Evolutionary conservation across 768 basidiomycete species (phyloP).

Genomic region (Xerocomus potaroensis): DNA sequence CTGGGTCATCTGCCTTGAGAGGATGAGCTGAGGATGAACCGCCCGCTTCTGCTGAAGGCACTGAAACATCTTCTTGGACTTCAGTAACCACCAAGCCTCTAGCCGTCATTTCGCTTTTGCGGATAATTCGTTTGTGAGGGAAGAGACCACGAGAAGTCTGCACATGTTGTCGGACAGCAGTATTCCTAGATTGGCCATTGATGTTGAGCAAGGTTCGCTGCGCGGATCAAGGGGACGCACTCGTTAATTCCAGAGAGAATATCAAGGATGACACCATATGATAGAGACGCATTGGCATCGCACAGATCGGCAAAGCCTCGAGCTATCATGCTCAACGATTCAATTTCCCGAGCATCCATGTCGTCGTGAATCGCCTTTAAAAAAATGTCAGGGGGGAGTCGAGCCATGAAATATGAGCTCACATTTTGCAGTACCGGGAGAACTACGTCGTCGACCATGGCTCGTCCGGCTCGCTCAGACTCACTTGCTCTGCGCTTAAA

Average conservation of each 20-base stretch:
- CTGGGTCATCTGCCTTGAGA: conserved; percentile 37
- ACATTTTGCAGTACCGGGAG: conserved; percentile 77
- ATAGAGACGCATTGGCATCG: conserved; percentile 76
- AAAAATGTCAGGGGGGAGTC: conserved; percentile 2
- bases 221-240: conserved; percentile 43
- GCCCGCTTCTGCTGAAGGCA: conserved; percentile 38
- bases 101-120: conserved; percentile 82
- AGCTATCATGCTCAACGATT: conserved; percentile 84
- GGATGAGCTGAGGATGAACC: conserved; percentile 27
- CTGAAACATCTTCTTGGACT: conserved; percentile 66
- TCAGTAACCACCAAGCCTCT: conserved; percentile 82
- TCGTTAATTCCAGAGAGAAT: conserved; percentile 88
- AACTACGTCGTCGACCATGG: conserved; percentile 80
- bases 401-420: conserved; percentile 20
- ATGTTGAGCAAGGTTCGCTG: conserved; percentile 3
- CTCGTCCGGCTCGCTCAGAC: conserved; percentile 55
- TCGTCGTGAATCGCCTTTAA: conserved; percentile 69
- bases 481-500: conserved; percentile 55
- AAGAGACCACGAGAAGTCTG: conserved; percentile 77
- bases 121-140: conserved; percentile 72
- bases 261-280: conserved; percentile 86
- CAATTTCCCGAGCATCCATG: conserved; percentile 85
- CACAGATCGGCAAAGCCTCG: conserved; percentile 87
- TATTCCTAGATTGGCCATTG: conserved; percentile 48
- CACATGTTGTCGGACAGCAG: conserved; percentile 75